Conservation (phyloP, 352 stramenopile species). For the Phytopythium ostracodes region DNA sequence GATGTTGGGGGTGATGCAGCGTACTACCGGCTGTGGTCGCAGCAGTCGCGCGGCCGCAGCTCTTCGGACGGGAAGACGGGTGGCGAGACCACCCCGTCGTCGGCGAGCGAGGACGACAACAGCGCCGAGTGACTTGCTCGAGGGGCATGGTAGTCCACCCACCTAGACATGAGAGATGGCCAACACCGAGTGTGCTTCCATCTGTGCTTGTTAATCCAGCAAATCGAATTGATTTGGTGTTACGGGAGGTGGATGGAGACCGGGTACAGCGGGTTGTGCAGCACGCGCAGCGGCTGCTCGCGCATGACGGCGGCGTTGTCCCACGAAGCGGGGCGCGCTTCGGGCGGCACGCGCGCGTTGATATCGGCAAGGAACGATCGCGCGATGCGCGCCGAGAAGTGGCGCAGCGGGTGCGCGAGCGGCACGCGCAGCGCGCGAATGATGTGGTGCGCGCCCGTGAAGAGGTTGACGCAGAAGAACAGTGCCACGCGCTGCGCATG, state of each 20-base stretch:
- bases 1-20: conserved; percentile 9
- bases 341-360: conserved; percentile 13
- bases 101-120: conserved; percentile 1
- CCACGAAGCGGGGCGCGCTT: conserved; percentile 18
- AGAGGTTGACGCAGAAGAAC: conserved; percentile 40
- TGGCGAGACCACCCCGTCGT: background rate
- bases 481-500: conserved; percentile 27
- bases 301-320: conserved; percentile 36
- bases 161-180: too few relatives aligned
- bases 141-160: too few relatives aligned
- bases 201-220: background rate
- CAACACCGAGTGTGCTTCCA: too few relatives aligned
- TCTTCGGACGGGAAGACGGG: conserved; percentile 1
- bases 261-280: conserved; percentile 44
- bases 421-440: conserved; percentile 45
- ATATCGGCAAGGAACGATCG: conserved; percentile 27
- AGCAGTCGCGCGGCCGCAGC: conserved; percentile 28
- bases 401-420: conserved; percentile 17
- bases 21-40: conserved; percentile 35
- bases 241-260: conserved; percentile 40
- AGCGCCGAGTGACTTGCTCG: background rate
- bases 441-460: conserved; percentile 35
- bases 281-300: conserved; percentile 28
- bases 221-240: background rate
- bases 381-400: conserved; percentile 27